These are phyloP conservation scores for Catharanthus roseus DNA, from an alignment of 257 asterid species.

Conservation along the genomic window DNA sequence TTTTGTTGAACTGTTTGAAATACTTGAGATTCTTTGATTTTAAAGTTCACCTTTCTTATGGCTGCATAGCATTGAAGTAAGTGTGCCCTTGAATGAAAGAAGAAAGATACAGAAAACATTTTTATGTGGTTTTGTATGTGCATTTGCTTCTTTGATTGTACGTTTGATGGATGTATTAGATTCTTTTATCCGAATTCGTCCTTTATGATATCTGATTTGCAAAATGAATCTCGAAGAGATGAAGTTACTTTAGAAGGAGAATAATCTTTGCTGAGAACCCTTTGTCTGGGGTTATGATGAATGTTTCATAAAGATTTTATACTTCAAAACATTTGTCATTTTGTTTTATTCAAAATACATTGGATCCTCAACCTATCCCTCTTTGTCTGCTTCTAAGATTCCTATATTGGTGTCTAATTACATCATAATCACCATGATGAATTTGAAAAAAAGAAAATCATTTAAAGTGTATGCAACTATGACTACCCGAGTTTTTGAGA, in stretches of 20 bases:
- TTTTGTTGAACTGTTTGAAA: background rate
- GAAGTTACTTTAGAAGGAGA: background rate
- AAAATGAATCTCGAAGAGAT: slow-evolving; percentile 1
- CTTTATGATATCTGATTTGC: background rate
- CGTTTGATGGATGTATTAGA: background rate
- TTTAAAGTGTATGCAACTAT: background rate
- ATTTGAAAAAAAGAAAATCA: background rate
- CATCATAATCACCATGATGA: background rate
- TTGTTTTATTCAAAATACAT: background rate
- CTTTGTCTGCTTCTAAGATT: background rate
- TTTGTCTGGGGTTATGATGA: background rate
- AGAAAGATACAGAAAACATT: background rate
- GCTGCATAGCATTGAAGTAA: background rate
- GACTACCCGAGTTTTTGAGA: background rate
- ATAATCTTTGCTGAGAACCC: background rate
- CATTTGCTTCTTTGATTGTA: background rate
- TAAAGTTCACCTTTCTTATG: background rate
- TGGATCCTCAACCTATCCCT: background rate
- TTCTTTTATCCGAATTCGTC: background rate
- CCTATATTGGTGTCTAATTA: background rate
- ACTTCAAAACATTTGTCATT: background rate
- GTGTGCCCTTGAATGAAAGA: background rate
- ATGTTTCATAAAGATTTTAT: background rate
- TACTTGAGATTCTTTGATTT: background rate
- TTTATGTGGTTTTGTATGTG: background rate